phyloP scores from a whole-genome alignment of 441 rosid species.

The Metrosideros polymorpha region DNA sequence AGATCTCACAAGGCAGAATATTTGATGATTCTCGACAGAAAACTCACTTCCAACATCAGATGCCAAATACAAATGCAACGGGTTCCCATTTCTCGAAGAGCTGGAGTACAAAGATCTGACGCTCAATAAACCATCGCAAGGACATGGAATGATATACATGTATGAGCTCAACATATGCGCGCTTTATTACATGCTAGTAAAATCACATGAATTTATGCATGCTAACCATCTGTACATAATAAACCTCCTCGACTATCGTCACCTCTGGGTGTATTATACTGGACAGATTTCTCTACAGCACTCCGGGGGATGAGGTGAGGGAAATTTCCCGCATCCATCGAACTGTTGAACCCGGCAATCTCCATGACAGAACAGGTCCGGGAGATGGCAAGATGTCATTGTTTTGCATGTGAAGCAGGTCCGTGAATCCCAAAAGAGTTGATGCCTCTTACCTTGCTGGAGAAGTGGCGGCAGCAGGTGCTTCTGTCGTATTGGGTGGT shows the following conservation, averaged over 20 bases:
- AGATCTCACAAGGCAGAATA: not conserved
- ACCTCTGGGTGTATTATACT: not conserved
- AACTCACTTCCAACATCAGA: not conserved
- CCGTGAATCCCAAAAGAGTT: not conserved
- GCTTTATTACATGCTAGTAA: conserved; percentile 9
- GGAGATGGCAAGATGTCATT: not conserved
- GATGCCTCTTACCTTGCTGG: conserved; percentile 25
- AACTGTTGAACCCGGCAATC: not conserved
- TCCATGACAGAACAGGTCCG: not conserved
- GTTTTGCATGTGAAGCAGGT: not conserved
- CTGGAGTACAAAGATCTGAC: not conserved
- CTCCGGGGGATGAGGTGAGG: not conserved
- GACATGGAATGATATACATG: conserved; percentile 16
- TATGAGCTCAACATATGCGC: not conserved
- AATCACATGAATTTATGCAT: not conserved
- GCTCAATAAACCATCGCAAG: not conserved
- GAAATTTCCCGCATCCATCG: conserved; percentile 2
- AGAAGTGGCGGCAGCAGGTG: conserved; percentile 27
- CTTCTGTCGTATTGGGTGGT: conserved; percentile 36
- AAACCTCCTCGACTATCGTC: not conserved
- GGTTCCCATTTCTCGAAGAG: not conserved
- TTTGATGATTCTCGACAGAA: not conserved
- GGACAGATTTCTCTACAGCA: not conserved
- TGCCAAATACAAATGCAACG: not conserved
- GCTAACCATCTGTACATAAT: conserved; percentile 29